Conservation (phyloP, 768 basidiomycete species). For the Lactifluus pinguis region DNA sequence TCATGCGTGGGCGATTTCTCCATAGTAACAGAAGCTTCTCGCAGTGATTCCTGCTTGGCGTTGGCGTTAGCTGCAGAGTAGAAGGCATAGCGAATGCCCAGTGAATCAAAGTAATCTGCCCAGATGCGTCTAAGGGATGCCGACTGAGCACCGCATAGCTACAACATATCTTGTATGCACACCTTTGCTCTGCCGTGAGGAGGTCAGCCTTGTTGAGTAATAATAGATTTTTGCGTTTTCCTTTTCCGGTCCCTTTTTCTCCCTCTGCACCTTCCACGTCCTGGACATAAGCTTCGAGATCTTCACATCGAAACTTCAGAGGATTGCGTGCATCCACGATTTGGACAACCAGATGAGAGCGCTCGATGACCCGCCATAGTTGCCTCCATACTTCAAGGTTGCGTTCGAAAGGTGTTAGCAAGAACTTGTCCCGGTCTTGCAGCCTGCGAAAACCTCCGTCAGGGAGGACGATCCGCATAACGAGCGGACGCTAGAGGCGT, state of each 20-base stretch:
- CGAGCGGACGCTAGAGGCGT: background rate
- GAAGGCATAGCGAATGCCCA: slow-evolving; percentile 75
- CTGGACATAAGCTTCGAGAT: slow-evolving; percentile 75
- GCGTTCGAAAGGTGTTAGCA: slow-evolving; percentile 95
- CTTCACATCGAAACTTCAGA: slow-evolving; percentile 83
- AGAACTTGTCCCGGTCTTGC: slow-evolving; percentile 76
- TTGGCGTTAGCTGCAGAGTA: slow-evolving; percentile 88
- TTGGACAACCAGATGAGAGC: slow-evolving; percentile 89
- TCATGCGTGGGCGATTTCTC: background rate
- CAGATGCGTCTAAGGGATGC: slow-evolving; percentile 51
- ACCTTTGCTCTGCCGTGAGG: slow-evolving; percentile 82
- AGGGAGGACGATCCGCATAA: background rate
- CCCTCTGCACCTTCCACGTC: slow-evolving; percentile 82
- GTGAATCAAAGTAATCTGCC: slow-evolving; percentile 85
- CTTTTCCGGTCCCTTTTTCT: slow-evolving; percentile 66
- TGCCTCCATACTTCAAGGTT: slow-evolving; percentile 99
- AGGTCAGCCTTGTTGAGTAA: slow-evolving; percentile 96
- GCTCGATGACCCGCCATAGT: slow-evolving; percentile 93
- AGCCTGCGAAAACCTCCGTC: slow-evolving; percentile 38
- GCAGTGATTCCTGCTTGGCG: slow-evolving; percentile 69
- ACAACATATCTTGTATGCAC: slow-evolving; percentile 1
- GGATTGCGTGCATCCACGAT: slow-evolving; percentile 97
- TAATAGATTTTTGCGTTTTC: slow-evolving; percentile 64
- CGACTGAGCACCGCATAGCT: background rate
- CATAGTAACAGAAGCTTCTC: slow-evolving; percentile 33